Evolutionary conservation across 2,329 filamentous ascomycete species (phyloP), one percentile per base, ranked within the genome.

Genomic region (Trichoderma sp.): DNA sequence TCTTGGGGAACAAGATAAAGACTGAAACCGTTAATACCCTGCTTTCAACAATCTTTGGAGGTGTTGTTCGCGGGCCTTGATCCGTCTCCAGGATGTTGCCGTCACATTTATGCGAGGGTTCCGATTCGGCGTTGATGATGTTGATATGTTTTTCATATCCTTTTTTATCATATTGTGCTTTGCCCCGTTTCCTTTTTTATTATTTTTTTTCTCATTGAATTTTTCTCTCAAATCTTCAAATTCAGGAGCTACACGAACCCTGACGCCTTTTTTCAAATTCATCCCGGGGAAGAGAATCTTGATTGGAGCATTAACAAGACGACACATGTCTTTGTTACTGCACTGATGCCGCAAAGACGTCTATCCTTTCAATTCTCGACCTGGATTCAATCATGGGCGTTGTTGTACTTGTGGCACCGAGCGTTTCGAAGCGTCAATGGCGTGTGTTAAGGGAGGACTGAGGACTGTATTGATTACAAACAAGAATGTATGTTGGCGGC

Each of bases 21-120:
- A 79, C 79, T 79, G 80, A 62, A 72, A 82, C 84, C 83, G 84
- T 85, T 87, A 87, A 91, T 91, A 90, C 89, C 89, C 88, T 87
- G 85, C 87, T 87, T 87, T 86, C 87, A 87, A 89, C 88, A 87
- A 85, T 87, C 86, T 84, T 81, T 82, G 77, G 81, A 84, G 53
- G 72, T 77, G 76, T 74, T 78, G 75, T 74, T 78, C 79, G 76
- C 80, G 62, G 79, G 77, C 78, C 77, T 81, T 79, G 78, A 78
- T 78, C 78, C 77, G 76, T 79, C 76, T 77, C 68, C 75, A 77
- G 77, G 78, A 80, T 79, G 74, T 80, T 79, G 76, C 79, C 79
- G 81, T 83, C 84, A 83, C 83, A 85, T 41, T 82, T 33, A 80
- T 84, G 82, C 83, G 83, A 84, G 82, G 79, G 80, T 79, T 82